Evolutionary conservation across 805 yeast species (phyloP).

Genomic region (Spathaspora girioi): DNA sequence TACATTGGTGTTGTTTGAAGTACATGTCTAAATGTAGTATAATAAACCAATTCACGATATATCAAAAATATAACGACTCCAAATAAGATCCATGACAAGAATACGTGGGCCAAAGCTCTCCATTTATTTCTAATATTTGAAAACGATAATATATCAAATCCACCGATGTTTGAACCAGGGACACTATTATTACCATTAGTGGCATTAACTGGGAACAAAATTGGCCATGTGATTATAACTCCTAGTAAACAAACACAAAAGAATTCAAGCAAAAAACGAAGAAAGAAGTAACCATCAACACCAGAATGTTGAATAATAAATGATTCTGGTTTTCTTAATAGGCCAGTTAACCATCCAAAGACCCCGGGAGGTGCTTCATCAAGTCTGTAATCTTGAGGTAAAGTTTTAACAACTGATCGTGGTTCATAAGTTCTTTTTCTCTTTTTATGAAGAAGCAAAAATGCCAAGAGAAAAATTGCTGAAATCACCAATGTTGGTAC

Average conservation of each 20-base stretch:
- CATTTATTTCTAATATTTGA: conserved; percentile 61
- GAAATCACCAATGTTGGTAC: conserved; percentile 42
- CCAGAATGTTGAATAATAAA: conserved; percentile 68
- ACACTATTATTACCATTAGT: conserved; percentile 52
- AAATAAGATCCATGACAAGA: conserved; percentile 70
- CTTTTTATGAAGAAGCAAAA: conserved; percentile 39
- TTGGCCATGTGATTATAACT: conserved; percentile 58
- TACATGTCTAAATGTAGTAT: conserved; percentile 69
- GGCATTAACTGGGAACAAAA: conserved; percentile 71
- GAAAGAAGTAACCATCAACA: conserved; percentile 72
- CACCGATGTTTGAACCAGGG: conserved; percentile 23
- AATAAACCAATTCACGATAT: conserved; percentile 71
- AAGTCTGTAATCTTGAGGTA: conserved; percentile 43
- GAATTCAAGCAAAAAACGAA: conserved; percentile 60
- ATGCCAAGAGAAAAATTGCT: conserved; percentile 36
- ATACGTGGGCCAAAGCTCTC: conserved; percentile 71
- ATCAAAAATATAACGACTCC: conserved; percentile 63
- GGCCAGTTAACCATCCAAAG: conserved; percentile 51
- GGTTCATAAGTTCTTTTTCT: conserved; percentile 53
- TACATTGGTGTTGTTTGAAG: conserved; percentile 70
- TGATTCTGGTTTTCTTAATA: conserved; percentile 54
- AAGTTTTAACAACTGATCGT: conserved; percentile 40
- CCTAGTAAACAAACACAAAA: conserved; percentile 50
- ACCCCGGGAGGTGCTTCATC: conserved; percentile 43
- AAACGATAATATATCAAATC: conserved; percentile 63